Base-by-base conservation (phyloP, 495 filamentous ascomycete species). In the Hypoxylon lienhwacheense region DNA sequence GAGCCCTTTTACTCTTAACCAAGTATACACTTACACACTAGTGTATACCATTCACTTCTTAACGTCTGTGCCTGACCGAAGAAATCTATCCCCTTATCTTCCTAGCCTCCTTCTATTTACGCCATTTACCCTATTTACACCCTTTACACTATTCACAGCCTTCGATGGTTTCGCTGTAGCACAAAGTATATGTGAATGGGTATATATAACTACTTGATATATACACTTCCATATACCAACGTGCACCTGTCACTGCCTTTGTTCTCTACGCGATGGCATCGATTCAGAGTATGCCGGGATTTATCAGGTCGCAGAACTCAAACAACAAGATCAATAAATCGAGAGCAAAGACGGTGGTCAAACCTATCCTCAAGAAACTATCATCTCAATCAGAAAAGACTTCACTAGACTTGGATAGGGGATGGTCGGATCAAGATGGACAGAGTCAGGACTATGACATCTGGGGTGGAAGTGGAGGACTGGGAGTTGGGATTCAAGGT, bases 311-410 rank as follows among this genome's bases (percentile, higher is more conserved):
- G 26, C 58, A 60, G 46, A 55, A 45, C 10, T 53, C 55, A 15
- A 62, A 47, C 45, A 66, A 61, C 53, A 77, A 74, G 63, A 66
- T 75, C 49, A 70, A 61, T 59, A 78, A 77, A 59, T 63, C 67
- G 33, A 66, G 65, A 55, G 60, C 59, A 16, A 73, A 66, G 41
- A 59, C 62, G 33, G 69, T 69, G 36, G 76, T 80, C 45, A 81
- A 81, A 64, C 79, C 79, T 6, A 80, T 82, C 26, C 64, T 82
- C 15, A 74, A 77, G 63, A 80, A 80, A 66, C 61, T 79, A 64
- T 66, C 74, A 33, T 58, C 67, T 12, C 73, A 74, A 25, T 75
- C 73, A 53, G 74, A 77, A 45, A 80, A 79, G 66, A 79, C 69
- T 54, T 80, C 78, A 48, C 53, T 79, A 25, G 79, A 82, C 55